phyloP scores from a whole-genome alignment of 495 filamentous ascomycete genomes.

The Neurospora sp. region DNA sequence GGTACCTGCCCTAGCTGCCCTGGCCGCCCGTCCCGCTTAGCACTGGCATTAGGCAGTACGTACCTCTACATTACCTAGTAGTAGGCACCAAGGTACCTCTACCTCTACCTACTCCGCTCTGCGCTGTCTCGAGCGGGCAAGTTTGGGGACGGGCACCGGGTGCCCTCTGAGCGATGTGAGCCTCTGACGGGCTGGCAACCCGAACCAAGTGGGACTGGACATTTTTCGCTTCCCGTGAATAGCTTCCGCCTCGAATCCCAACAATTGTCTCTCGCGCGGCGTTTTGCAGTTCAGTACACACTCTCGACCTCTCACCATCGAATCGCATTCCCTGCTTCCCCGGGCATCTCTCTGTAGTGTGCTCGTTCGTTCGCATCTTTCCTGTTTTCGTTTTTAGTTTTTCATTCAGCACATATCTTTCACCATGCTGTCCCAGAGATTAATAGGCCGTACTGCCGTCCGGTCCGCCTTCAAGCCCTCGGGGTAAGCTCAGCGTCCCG shows the following conservation, averaged over 20 bases:
- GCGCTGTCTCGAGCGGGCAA: neutral
- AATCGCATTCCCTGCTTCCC: slow-evolving; percentile 1
- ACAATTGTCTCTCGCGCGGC: slow-evolving; percentile 5
- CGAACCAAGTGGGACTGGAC: neutral
- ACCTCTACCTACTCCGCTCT: neutral
- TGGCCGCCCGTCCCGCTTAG: neutral
- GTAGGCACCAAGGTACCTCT: neutral
- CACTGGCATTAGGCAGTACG: neutral
- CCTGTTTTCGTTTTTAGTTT: slow-evolving; percentile 15
- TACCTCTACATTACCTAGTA: neutral
- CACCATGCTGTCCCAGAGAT: slow-evolving; percentile 59
- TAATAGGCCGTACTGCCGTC: slow-evolving; percentile 56
- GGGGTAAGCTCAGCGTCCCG: slow-evolving; percentile 30
- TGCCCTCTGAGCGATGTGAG: neutral
- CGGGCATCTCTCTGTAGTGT: neutral
- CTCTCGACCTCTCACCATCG: neutral
- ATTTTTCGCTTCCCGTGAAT: neutral
- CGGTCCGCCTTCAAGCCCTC: slow-evolving; percentile 52
- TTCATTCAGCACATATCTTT: neutral
- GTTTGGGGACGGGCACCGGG: neutral
- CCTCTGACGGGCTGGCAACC: neutral
- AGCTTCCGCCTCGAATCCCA: slow-evolving; percentile 9
- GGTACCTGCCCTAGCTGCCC: neutral
- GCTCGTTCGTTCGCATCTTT: slow-evolving; percentile 18
- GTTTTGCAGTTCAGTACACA: neutral